Conservation (phyloP, 129 eudicot species). For the Heracleum sosnowskyi region DNA sequence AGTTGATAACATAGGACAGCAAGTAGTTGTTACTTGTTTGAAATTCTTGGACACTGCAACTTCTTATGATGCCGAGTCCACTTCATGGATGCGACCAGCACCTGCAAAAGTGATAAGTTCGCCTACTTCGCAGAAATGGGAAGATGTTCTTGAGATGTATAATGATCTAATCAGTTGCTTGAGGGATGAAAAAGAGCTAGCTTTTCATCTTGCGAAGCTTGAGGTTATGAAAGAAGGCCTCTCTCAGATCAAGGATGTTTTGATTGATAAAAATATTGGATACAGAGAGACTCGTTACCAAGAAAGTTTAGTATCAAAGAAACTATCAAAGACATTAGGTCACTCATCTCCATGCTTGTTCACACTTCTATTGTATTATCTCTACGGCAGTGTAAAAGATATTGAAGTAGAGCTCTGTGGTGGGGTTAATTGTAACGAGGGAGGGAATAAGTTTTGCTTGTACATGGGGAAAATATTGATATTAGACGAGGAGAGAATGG, state of each 20-base stretch:
- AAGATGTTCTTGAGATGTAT: conserved; percentile 72
- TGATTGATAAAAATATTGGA: conserved; percentile 71
- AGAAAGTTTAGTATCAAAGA: conserved; percentile 63
- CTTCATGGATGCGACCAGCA: conserved; percentile 78
- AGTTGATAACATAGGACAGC: conserved; percentile 46
- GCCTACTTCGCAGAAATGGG: conserved; percentile 55
- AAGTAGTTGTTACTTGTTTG: conserved; percentile 56
- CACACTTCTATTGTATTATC: conserved; percentile 65
- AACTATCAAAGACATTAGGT: conserved; percentile 58
- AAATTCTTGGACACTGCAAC: conserved; percentile 42
- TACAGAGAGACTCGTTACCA: conserved; percentile 60
- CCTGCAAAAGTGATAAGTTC: conserved; percentile 37
- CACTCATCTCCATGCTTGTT: conserved; percentile 80
- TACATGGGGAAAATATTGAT: conserved; percentile 75
- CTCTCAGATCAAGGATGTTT: conserved; percentile 65
- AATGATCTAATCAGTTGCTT: conserved; percentile 55
- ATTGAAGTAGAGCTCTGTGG: conserved; percentile 68
- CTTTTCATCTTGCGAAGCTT: conserved; percentile 47
- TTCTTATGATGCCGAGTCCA: conserved; percentile 48
- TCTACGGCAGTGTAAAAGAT: conserved; percentile 47
- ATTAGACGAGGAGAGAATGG: conserved; percentile 52
- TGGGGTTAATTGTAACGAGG: conserved; percentile 34
- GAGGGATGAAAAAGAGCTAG: conserved; percentile 39
- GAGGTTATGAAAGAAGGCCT: conserved; percentile 94
- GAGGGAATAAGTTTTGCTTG: conserved; percentile 31